Evolutionary conservation across 345 rosid species (phyloP).

Genomic region (Eucalyptus pumila): DNA sequence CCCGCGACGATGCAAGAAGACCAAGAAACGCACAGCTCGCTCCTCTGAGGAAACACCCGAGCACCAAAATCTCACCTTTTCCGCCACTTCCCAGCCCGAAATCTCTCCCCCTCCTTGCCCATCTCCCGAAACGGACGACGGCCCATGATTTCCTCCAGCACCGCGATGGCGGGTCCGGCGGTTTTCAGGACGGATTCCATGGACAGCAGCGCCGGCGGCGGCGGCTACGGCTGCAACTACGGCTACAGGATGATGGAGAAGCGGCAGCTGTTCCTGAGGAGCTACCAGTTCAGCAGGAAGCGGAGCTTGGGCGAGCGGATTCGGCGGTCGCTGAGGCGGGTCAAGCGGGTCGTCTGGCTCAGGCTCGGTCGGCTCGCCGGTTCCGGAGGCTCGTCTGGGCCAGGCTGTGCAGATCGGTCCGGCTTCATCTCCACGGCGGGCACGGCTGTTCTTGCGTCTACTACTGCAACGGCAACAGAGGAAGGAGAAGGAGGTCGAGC

Average conservation of each 20-base stretch:
- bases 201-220: not conserved
- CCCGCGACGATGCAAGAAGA: not conserved
- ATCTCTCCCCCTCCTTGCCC: not conserved
- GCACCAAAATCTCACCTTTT: not conserved
- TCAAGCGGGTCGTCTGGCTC: slow-evolving; percentile 40
- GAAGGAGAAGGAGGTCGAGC: slow-evolving; percentile 14
- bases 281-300: slow-evolving; percentile 71
- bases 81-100: not conserved
- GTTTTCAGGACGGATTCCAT: not conserved
- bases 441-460: not conserved
- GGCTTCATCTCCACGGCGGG: not conserved
- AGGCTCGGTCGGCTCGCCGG: slow-evolving; percentile 29
- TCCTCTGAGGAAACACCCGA: not conserved
- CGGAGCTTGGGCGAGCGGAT: slow-evolving; percentile 38
- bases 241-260: slow-evolving; percentile 38
- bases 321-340: slow-evolving; percentile 24
- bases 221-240: not conserved
- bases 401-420: slow-evolving; percentile 28
- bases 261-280: slow-evolving; percentile 66
- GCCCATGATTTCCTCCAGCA: not conserved
- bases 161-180: not conserved
- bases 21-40: not conserved
- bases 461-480: not conserved
- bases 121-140: not conserved
- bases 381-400: slow-evolving; percentile 28